Percentiles rank a stretch among this genome's conserved stretches.
Evolutionary conservation across 2,329 filamentous ascomycete genomes (phyloP).

Genomic region (Pyricularia sp.): DNA sequence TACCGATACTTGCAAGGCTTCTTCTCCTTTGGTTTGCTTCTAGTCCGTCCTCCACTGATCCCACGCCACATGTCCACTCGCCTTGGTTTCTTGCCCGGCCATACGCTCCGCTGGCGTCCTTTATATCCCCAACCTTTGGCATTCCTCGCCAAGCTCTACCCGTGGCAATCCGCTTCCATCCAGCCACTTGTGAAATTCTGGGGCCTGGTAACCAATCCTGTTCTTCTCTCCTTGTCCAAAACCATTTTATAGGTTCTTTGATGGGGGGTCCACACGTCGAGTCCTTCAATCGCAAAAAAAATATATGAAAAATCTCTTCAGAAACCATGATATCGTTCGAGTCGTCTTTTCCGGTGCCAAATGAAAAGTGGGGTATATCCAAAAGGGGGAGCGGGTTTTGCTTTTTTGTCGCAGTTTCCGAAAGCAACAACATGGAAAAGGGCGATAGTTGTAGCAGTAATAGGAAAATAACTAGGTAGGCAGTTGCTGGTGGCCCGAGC

Average conservation of each 20-base stretch:
- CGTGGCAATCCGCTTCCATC: background rate
- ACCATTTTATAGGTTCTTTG: background rate
- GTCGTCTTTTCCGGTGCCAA: constrained; percentile 6
- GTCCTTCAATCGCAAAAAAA: constrained; percentile 3
- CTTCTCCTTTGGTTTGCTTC: background rate
- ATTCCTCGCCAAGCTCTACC: background rate
- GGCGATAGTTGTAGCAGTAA: background rate
- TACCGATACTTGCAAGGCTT: background rate
- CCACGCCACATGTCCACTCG: background rate
- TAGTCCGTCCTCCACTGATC: background rate
- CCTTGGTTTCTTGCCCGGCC: background rate
- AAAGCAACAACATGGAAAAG: constrained; percentile 4
- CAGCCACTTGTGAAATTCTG: background rate
- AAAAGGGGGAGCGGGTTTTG: constrained; percentile 4
- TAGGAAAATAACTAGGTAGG: constrained; percentile 1
- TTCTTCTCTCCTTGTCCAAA: background rate
- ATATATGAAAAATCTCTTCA: background rate
- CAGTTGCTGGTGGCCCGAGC: background rate
- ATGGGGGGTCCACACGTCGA: background rate
- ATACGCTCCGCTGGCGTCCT: background rate
- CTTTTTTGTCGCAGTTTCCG: constrained; percentile 8
- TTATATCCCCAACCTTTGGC: background rate
- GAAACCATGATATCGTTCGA: constrained; percentile 12
- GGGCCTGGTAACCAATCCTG: background rate
- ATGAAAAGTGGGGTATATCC: constrained; percentile 12